Evolutionary conservation across 108 stramenopile genomes (phyloP), one percentile per base, ranked within the genome.

Genomic region (Cyclotella baltica): DNA sequence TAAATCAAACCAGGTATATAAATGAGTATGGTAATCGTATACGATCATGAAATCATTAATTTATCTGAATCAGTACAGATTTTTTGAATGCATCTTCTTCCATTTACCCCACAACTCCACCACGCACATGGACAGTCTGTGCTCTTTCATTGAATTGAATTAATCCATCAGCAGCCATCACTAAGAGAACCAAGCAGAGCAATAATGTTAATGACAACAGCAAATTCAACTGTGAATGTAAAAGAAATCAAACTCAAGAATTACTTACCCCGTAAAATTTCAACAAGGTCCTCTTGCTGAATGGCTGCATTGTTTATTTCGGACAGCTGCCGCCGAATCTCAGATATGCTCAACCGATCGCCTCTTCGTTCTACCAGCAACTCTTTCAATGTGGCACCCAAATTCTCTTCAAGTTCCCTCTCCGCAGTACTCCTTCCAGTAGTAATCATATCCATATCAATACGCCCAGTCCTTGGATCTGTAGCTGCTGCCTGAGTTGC

Each of bases 361-460:
- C 92, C 94, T 46, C 90, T 76, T 25, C 88, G 76, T 65, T 88
- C 89, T 16, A 70, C 69, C 64, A 95, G 70, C 23, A 93, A 71
- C 59, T 93, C 91, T 63, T 88, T 87, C 31, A 95, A 28, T 47
- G 77, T 86, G 23, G 85, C 62, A 58, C 78, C 75, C 52, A 95
- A 50, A 23, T 73, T 68, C 58, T 93, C 89, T 63, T 87, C 90
- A 40, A 84, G 30, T 70, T 96, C 88, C 52, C 97, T 83, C 66
- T 96, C 97, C 4, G 83, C 89, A 11, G 90, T 84, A 33, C 88
- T 85, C 43, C 90, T 82, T 16, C 99, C 98, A 5, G 98, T 98
- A 13, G 92, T 86, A 70, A 98, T 95, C 90, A 97, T 96, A 77
- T 99, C 99, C 98, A 99, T 98, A 77, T 99, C 98, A 73, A 99